Evolutionary conservation across 371 early-diverging fungal genomes (phyloP), one percentile per base, ranked within the genome.

Genomic region (Mortierella sp.): DNA sequence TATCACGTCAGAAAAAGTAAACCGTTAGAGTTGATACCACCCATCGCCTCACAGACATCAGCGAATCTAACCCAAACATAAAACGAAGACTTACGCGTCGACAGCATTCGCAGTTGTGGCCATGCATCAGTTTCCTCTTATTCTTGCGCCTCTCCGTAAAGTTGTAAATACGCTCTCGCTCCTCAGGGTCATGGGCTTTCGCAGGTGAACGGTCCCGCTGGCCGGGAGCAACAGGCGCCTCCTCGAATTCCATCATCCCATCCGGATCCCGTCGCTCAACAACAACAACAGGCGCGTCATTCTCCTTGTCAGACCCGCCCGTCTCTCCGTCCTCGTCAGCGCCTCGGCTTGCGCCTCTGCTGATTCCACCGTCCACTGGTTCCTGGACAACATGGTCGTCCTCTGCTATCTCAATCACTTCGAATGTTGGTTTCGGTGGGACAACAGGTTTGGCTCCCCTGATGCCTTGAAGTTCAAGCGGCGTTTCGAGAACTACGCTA

Each of bases 111-210:
- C 83, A 83, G 39, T 83, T 79, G n/a, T 78, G 75, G 16, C 73
- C 83, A 64, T 83, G 83, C 83, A 83, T 83, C 43, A 78, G 76
- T n/a, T 72, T 78, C 8, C 83, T 41, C 63, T 83, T 83, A 53
- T 73, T 70, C 63, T 78, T 83, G 50, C 76, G 71, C 8, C 83
- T 45, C 52, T 83, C 83, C 0, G 79, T 78, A 40, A 65, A 75
- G 66, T 82, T 82, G 47, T 72, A 82, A 53, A 82, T 53, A 40
- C 75, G 65, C 24, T 53, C 65, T 11, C n/a, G n/a, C n/a, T 68
- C 63, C 19, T 64, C 78, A 19, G 69, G 41, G 13, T 40, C 69
- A 40, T 43, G 48, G 4, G 52, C 47, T 31, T 41, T 31, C 14
- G 66, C 7, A n/a, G 29, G 41, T 0, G 34, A 45, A 10, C 14